Base-by-base conservation (phyloP, 2,329 filamentous ascomycete species). In the Alternaria postmessia region DNA sequence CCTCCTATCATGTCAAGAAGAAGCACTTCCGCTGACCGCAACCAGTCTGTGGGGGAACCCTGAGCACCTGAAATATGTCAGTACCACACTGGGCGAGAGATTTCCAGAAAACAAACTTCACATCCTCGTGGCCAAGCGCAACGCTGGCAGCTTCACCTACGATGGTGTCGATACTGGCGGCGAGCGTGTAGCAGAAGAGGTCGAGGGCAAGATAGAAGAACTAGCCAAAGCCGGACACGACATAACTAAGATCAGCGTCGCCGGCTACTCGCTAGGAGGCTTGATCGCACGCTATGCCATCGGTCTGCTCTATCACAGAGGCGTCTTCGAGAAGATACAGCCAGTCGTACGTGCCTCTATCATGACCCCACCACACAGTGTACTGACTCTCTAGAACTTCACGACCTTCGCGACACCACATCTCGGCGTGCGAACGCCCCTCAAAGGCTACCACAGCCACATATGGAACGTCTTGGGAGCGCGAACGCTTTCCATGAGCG, bases 251-350 rank as follows among this genome's bases (percentile, higher is more conserved):
- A 83, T 98, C 65, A 97, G 93, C 76, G 83, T 98, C 41, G 86
- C 94, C 43, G 94, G 94, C 39, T 97, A 98, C 78, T 96, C 93
- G 0, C 84, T 97, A 1, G 94, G 94, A 46, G 94, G 94, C 0
- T 82, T 98, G 7, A 88, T 98, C 5, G 89, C 92, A 9, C 86
- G 94, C 61, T 98, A 97, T 81, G 91, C 92, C 2, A 86, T 97
- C 57, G 94, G 94, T 0, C 81, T 98, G 70, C 83, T 98, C 4
- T 88, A 94, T 69, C 89, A 91, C 55, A 91, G 91, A 71, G 93
- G 93, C 8, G 84, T 92, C 59, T 88, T 98, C 57, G 89, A 96
- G 57, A 85, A 85, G 59, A 84, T 98, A 26, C 85, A 93, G 74
- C 94, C 94, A 66, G 87, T 94, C 79, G 88, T 91, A 81, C 79